Evolutionary conservation across 192 early-diverging fungal genomes (phyloP).

Genomic region (Entomortierella lignicola): DNA sequence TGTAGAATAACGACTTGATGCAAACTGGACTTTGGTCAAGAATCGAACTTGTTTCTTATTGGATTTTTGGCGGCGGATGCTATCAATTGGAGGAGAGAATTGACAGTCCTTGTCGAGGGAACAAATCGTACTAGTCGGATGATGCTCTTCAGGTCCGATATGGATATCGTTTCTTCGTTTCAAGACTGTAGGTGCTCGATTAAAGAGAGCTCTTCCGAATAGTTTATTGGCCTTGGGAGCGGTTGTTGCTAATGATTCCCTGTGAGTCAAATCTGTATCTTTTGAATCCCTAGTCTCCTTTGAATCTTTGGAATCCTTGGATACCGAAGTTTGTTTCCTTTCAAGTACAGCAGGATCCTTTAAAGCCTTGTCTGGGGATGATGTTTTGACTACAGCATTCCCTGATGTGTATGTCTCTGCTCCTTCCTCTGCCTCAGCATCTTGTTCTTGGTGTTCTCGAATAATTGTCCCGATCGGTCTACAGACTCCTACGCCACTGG

Average conservation of each 20-base stretch:
- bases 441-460: too few relatives aligned
- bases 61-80: background rate
- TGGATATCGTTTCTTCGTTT: slow-evolving; percentile 1
- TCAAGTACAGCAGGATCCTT: background rate
- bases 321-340: too few relatives aligned
- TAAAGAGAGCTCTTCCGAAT: slow-evolving; percentile 22
- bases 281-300: background rate
- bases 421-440: too few relatives aligned
- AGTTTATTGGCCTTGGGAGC: slow-evolving; percentile 23
- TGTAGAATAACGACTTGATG: slow-evolving; percentile 20
- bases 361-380: background rate
- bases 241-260: slow-evolving; percentile 6
- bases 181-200: slow-evolving; percentile 21
- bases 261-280: too few relatives aligned
- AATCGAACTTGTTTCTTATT: slow-evolving; percentile 40
- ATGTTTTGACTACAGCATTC: too few relatives aligned
- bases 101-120: slow-evolving; percentile 35
- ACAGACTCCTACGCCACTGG: background rate
- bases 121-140: slow-evolving; percentile 12
- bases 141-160: background rate
- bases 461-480: too few relatives aligned
- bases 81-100: background rate
- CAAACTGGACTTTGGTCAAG: slow-evolving; percentile 45
- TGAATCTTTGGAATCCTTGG: background rate
- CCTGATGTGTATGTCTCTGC: too few relatives aligned